Conservation (phyloP, 306 rosid genomes). For the Ormosia semicastrata region DNA sequence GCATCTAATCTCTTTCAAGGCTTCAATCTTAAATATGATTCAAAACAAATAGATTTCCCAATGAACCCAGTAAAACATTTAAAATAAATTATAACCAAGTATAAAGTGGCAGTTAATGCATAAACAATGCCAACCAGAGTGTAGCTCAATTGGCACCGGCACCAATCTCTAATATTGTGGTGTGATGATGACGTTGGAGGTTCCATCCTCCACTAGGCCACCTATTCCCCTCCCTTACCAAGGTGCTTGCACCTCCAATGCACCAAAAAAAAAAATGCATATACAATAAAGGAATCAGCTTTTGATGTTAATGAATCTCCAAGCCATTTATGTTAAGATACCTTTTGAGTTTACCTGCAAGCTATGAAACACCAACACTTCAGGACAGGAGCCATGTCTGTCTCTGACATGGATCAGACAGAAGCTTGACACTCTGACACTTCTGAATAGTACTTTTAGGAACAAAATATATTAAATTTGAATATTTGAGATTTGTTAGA, state of each 20-base stretch:
- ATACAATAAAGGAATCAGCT: not conserved
- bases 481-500: not conserved
- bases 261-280: not conserved
- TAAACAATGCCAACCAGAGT: not conserved
- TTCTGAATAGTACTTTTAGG: not conserved
- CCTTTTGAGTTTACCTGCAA: constrained; percentile 2
- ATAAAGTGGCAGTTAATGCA: constrained; percentile 1
- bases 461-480: not conserved
- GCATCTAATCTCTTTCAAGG: constrained; percentile 11
- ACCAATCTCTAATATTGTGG: not conserved
- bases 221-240: not conserved
- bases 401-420: not conserved
- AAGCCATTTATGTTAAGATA: not conserved
- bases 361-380: not conserved
- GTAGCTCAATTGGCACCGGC: constrained; percentile 9
- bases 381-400: not conserved
- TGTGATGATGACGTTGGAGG: not conserved
- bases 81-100: not conserved
- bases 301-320: not conserved
- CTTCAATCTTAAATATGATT: not conserved
- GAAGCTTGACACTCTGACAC: not conserved
- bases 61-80: not conserved
- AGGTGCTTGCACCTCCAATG: not conserved
- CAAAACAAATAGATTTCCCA: not conserved
- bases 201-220: not conserved